Base-by-base conservation (phyloP, 2,329 filamentous ascomycete species). In the Nannizziopsis barbatae region DNA sequence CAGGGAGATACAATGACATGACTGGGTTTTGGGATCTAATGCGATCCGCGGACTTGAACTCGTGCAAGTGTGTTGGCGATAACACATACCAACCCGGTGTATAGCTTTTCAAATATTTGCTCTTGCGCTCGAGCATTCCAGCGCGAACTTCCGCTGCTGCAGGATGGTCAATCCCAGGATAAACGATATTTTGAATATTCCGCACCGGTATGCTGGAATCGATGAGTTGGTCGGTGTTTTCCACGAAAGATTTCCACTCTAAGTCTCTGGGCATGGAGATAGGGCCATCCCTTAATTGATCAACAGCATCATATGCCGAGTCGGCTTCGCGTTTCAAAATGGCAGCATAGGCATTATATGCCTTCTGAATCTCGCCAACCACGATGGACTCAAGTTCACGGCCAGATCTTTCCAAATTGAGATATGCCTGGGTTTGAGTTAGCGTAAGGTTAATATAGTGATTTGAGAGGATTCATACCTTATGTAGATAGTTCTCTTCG, bases 1-100 rank as follows among this genome's bases (percentile, higher is more conserved):
- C 92, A 5, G 85, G 85, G 22, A 98, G 77, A 63, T 92, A 94
- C 49, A 98, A 75, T 37, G 92, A 96, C 90, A 98, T 95, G 62
- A 96, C 80, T 0, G 92, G 92, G 35, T 85, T 83, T 66, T 92
- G 86, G 51, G 79, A 75, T 58, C 75, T 75, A 54, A 82, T 84
- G 64, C 90, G 89, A 68, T 96, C 90, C 56, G 88, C 87, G n/a
- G 88, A 95, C 65, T 95, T 95, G 77, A 96, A 98, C 68, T 98
- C 92, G 70, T 98, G 92, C 17, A 98, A 76, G 68, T 98, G 92
- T 49, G 92, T 96, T 12, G 92, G 86, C 58, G 92, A 95, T 57
- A 98, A 73, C 42, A 96, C 88, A 66, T 95, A 95, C 89, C 90
- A 96, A 62, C 90, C 90, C 20, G 88, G 85, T 6, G 89, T 92